These are phyloP conservation scores for Trichosporon ovoides DNA, from an alignment of 1,284 basidiomycete genomes.

Conservation along the genomic window DNA sequence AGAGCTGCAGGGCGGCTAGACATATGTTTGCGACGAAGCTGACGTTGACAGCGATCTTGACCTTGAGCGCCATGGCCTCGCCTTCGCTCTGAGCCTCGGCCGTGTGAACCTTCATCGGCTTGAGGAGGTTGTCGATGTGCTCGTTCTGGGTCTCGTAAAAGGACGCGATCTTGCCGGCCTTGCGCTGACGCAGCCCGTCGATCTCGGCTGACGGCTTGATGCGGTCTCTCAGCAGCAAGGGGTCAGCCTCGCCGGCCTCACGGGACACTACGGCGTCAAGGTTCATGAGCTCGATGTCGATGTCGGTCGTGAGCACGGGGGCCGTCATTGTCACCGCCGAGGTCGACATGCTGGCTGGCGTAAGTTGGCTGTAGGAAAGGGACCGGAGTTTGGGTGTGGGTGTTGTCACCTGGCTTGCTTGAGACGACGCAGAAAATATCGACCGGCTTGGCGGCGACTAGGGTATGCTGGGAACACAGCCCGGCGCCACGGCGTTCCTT, in stretches of 20 bases:
- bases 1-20: slow-evolving; percentile 55
- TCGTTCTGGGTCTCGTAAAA: slow-evolving; percentile 82
- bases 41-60: slow-evolving; percentile 81
- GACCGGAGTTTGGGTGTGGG: background rate
- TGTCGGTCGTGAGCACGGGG: background rate
- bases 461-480: too few relatives aligned
- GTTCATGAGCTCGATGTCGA: slow-evolving; percentile 39
- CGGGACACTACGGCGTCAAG: slow-evolving; percentile 30
- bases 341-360: background rate
- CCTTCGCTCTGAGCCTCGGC: slow-evolving; percentile 29
- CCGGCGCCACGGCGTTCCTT: too few relatives aligned
- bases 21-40: slow-evolving; percentile 71
- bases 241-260: slow-evolving; percentile 49
- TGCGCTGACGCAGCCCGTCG: slow-evolving; percentile 28
- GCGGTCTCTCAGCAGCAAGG: slow-evolving; percentile 45
- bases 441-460: too few relatives aligned
- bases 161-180: slow-evolving; percentile 44
- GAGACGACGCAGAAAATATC: too few relatives aligned
- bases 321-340: background rate
- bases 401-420: background rate
- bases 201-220: slow-evolving; percentile 47
- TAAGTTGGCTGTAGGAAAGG: background rate
- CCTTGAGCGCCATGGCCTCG: slow-evolving; percentile 52
- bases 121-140: slow-evolving; percentile 77
- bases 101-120: slow-evolving; percentile 68